Evolutionary conservation across 371 early-diverging fungal species (phyloP).

Genomic region (Mortierella sp.): DNA sequence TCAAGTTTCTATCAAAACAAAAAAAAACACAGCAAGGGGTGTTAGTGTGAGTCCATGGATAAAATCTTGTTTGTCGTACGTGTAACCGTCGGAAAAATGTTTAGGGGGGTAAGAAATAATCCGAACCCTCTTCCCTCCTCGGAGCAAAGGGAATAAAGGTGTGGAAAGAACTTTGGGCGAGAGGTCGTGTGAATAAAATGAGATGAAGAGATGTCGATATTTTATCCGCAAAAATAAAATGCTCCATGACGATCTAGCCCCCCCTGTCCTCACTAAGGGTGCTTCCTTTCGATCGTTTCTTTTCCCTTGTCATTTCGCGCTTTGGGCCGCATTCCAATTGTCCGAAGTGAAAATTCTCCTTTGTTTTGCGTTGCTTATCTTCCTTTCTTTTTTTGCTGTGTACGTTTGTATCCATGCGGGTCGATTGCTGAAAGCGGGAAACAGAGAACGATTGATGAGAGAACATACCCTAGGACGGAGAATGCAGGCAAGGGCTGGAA

Average conservation of each 20-base stretch:
- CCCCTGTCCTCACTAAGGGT: background rate
- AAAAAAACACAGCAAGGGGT: background rate
- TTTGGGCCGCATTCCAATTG: too few species aligned
- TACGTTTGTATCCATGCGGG: too few species aligned
- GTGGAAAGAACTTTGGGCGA: background rate
- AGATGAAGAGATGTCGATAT: background rate
- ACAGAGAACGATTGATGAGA: background rate
- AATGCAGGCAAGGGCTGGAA: conserved; percentile 49
- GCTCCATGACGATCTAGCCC: conserved; percentile 5
- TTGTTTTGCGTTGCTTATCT: background rate
- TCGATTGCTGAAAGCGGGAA: too few species aligned
- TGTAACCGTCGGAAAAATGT: conserved; percentile 19
- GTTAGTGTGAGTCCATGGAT: background rate
- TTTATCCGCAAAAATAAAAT: background rate
- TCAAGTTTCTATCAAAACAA: conserved; percentile 27
- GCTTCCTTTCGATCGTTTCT: background rate
- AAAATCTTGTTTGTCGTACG: conserved; percentile 16
- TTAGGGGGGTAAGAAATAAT: background rate
- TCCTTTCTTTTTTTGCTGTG: background rate
- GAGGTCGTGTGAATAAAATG: background rate
- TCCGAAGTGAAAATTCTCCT: background rate
- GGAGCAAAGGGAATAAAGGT: background rate
- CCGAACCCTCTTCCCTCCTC: background rate
- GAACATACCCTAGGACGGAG: conserved; percentile 40
- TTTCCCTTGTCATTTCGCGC: background rate